phyloP scores from a whole-genome alignment of 352 stramenopile genomes.

The Hyaloperonospora arabidopsidis region DNA sequence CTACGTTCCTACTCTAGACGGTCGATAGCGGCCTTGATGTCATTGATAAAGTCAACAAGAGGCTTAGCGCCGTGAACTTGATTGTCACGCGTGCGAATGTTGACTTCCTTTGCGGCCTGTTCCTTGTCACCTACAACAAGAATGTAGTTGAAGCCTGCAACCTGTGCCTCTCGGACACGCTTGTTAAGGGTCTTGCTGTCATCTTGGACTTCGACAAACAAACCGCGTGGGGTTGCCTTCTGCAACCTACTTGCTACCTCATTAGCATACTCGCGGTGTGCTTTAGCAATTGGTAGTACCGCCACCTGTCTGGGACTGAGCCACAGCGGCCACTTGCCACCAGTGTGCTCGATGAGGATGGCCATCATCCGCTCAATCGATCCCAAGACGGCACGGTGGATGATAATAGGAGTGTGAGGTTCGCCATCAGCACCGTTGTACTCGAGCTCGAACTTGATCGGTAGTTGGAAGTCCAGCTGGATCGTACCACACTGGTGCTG shows the following conservation, averaged over 20 bases:
- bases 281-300: slow-evolving; percentile 60
- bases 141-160: slow-evolving; percentile 83
- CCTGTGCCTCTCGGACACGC: slow-evolving; percentile 65
- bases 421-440: slow-evolving; percentile 87
- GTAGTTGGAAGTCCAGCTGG: slow-evolving; percentile 97
- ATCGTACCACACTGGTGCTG: slow-evolving; percentile 97
- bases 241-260: slow-evolving; percentile 42
- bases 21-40: slow-evolving; percentile 48
- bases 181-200: slow-evolving; percentile 83
- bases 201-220: slow-evolving; percentile 69
- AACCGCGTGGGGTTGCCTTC: slow-evolving; percentile 21
- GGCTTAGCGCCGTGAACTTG: slow-evolving; percentile 62
- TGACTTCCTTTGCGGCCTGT: slow-evolving; percentile 41
- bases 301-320: slow-evolving; percentile 80
- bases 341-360: slow-evolving; percentile 95
- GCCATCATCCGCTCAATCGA: slow-evolving; percentile 98
- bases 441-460: slow-evolving; percentile 92
- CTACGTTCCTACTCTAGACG: slow-evolving; percentile 60
- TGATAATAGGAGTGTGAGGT: slow-evolving; percentile 93
- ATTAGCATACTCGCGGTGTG: slow-evolving; percentile 53
- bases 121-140: slow-evolving; percentile 76
- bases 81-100: slow-evolving; percentile 79
- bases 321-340: slow-evolving; percentile 96
- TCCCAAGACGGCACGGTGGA: slow-evolving; percentile 95
- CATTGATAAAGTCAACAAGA: slow-evolving; percentile 43